Evolutionary conservation across 306 rosid species (phyloP).

Genomic region (Benincasa hispida): DNA sequence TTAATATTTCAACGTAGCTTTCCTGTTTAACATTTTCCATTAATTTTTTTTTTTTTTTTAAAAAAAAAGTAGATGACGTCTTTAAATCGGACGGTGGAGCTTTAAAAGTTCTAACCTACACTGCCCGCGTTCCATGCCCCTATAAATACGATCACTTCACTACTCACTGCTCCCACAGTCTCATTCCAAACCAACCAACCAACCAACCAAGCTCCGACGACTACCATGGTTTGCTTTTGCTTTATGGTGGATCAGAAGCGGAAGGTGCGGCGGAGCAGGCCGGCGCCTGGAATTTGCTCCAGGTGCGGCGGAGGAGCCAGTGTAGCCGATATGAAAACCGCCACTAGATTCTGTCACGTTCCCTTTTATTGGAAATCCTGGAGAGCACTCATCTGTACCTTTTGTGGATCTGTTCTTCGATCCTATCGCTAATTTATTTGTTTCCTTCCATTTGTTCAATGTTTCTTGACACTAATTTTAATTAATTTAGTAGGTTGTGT

Average conservation of each 20-base stretch:
- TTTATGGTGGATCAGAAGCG: constrained; percentile 61
- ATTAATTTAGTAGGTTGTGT: too few relatives aligned
- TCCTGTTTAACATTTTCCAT: too few relatives aligned
- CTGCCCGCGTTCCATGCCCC: neutral
- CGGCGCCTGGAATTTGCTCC: constrained; percentile 68
- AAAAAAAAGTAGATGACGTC: neutral
- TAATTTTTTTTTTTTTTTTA: too few relatives aligned
- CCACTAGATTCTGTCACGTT: constrained; percentile 53
- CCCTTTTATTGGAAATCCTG: too few relatives aligned
- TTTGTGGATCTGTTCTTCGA: constrained; percentile 59
- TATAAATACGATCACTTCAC: neutral
- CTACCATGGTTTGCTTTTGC: constrained; percentile 63
- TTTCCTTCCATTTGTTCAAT: neutral
- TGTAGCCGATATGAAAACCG: constrained; percentile 61
- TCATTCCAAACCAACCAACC: neutral
- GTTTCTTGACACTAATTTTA: neutral
- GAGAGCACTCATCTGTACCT: too few relatives aligned
- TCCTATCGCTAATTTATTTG: constrained; percentile 29
- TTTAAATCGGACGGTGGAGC: constrained; percentile 1
- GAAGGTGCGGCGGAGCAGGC: constrained; percentile 52
- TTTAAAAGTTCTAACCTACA: neutral
- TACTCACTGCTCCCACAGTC: neutral
- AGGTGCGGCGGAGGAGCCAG: constrained; percentile 77
- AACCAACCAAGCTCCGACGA: neutral
- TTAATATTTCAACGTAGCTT: neutral